These are phyloP conservation scores for Paramecium sexaurelia DNA, from an alignment of 73 alveolate species.

Conservation along the genomic window DNA sequence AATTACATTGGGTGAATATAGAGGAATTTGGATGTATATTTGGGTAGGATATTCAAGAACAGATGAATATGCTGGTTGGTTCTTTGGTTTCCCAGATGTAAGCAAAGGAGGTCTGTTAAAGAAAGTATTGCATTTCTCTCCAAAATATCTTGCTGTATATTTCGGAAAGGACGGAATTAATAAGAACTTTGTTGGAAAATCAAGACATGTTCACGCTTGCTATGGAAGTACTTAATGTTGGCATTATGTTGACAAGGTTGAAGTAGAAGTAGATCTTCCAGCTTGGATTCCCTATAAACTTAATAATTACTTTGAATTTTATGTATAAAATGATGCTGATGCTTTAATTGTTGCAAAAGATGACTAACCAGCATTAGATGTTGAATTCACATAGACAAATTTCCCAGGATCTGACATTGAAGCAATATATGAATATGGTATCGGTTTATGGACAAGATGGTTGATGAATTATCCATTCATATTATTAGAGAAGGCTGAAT, in stretches of 20 bases:
- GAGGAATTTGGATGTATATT: slow-evolving; percentile 57
- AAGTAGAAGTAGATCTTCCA: slow-evolving; percentile 15
- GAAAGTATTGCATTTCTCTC: slow-evolving; percentile 38
- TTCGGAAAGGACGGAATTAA: slow-evolving; percentile 42
- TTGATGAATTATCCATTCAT: slow-evolving; percentile 38
- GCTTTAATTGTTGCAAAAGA: background rate
- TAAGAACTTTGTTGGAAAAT: slow-evolving; percentile 8
- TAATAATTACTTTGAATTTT: background rate
- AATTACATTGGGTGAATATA: slow-evolving; percentile 5
- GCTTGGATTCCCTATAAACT: slow-evolving; percentile 46
- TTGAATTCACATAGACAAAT: background rate
- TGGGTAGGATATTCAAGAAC: slow-evolving; percentile 54
- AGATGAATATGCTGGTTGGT: slow-evolving; percentile 44
- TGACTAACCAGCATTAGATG: slow-evolving; percentile 42
- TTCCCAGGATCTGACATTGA: slow-evolving; percentile 52
- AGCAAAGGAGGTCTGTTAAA: background rate
- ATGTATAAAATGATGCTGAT: background rate
- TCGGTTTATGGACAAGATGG: slow-evolving; percentile 60
- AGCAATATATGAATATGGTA: slow-evolving; percentile 59
- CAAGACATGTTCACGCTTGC: slow-evolving; percentile 49
- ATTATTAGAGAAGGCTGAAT: slow-evolving; percentile 1
- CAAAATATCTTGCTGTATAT: slow-evolving; percentile 26
- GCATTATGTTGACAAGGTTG: slow-evolving; percentile 23
- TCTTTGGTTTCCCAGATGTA: slow-evolving; percentile 55
- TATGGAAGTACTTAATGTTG: slow-evolving; percentile 36